A percentile compares a stretch with the other conserved stretches of the same genome.
Evolutionary conservation across 2,329 filamentous ascomycete species (phyloP).

Genomic region (Penicillium sp.): DNA sequence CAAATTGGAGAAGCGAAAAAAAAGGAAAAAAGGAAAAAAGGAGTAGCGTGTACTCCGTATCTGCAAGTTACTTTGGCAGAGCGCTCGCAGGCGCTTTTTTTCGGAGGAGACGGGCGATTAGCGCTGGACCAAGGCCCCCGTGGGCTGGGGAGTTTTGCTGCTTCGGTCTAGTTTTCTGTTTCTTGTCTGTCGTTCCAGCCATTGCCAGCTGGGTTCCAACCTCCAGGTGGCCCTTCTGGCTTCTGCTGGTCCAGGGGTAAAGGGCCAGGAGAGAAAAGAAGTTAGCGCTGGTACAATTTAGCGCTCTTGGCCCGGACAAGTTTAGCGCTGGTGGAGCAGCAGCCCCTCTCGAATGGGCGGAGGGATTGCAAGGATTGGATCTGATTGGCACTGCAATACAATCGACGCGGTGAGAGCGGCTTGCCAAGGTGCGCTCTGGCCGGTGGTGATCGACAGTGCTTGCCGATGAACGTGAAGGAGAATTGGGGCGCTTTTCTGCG

Average conservation of each 20-base stretch:
- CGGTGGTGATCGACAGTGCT: slow-evolving; percentile 23
- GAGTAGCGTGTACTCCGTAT: background rate
- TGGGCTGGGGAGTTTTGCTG: background rate
- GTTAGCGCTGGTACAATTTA: background rate
- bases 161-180: background rate
- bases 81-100: background rate
- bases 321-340: background rate
- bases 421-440: slow-evolving; percentile 20
- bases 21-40: background rate
- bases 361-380: slow-evolving; percentile 17
- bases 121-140: background rate
- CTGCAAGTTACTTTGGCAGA: background rate
- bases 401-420: slow-evolving; percentile 11
- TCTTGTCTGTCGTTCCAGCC: background rate
- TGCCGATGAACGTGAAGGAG: slow-evolving; percentile 11
- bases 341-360: slow-evolving; percentile 7
- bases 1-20: background rate
- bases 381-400: slow-evolving; percentile 23
- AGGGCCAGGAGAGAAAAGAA: background rate
- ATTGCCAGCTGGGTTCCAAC: background rate
- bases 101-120: slow-evolving; percentile 1
- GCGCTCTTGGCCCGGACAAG: background rate
- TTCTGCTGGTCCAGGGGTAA: background rate
- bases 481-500: background rate
- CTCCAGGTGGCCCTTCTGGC: too few relatives aligned